Evolutionary conservation across 805 yeast species (phyloP), one percentile per base, ranked within the genome.

Genomic region (Lipomyces starkeyi): DNA sequence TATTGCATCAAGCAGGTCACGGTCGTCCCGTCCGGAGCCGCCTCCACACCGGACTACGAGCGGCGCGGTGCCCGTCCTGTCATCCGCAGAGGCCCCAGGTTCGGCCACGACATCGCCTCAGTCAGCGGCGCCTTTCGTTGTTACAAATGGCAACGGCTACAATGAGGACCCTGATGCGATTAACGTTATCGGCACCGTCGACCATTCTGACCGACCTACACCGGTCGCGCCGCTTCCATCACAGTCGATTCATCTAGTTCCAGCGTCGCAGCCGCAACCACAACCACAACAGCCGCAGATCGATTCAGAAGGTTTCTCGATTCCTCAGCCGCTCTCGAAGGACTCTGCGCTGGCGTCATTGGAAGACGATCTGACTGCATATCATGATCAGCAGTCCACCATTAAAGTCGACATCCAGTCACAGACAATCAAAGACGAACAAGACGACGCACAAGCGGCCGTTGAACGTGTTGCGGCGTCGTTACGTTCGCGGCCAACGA

Each of bases 401-500:
- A 62, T 74, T 61, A 64, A 72, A 43, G 74, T 74, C 53, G 71
- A 69, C 58, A 73, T 72, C 47, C 73, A 74, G 58, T 73, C 70
- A 64, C 71, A 70, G 63, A 66, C 73, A 32, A 74, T 71, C 58
- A 71, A 70, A 55, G 74, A 76, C 27, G 73, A 72, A n/a, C 72
- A 68, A 13, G 74, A 66, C 29, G 76, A 69, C 52, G 77, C 69
- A 22, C 71, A 69, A 52, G 76, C 71, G 1, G 80, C 80, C 1
- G 61, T 78, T 49, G 73, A 76, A 35, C 71, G 64, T 11, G 75
- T 78, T 22, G 75, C 80, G 3, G 63, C 78, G 14, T 71, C 78
- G 9, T 61, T 78, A 65, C 71, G 79, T n/a, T 52, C 75, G 52
- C 65, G 71, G 20, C 75, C 78, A 8, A 74, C 78, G 8, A 66